phyloP scores from a whole-genome alignment of 2,329 filamentous ascomycete species.

The Endothia cerciana region DNA sequence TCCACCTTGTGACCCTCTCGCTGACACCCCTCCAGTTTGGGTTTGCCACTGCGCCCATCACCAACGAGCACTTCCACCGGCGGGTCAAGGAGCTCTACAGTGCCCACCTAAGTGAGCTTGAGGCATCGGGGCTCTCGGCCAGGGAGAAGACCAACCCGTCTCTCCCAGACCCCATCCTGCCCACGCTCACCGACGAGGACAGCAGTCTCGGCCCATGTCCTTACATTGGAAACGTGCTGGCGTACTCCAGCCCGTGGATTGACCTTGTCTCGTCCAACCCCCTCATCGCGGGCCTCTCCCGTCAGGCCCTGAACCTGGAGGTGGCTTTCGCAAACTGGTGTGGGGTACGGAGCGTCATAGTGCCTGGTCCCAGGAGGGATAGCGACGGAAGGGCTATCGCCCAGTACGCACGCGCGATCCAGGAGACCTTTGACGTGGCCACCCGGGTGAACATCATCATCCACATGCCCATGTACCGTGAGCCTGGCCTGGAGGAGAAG shows the following conservation, averaged over 20 bases:
- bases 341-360: slow-evolving; percentile 79
- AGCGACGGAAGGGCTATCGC: slow-evolving; percentile 57
- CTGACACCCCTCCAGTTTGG: slow-evolving; percentile 63
- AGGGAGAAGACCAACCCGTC: slow-evolving; percentile 49
- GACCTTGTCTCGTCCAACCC: slow-evolving; percentile 84
- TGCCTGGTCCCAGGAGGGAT: slow-evolving; percentile 73
- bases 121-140: slow-evolving; percentile 38
- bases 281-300: slow-evolving; percentile 81
- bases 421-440: slow-evolving; percentile 76
- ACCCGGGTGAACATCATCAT: slow-evolving; percentile 80
- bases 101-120: slow-evolving; percentile 53
- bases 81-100: slow-evolving; percentile 67
- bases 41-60: slow-evolving; percentile 79
- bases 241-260: slow-evolving; percentile 88
- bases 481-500: slow-evolving; percentile 61
- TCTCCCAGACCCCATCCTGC: slow-evolving; percentile 60
- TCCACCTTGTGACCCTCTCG: slow-evolving; percentile 16
- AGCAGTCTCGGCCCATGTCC: slow-evolving; percentile 72
- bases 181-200: slow-evolving; percentile 78
- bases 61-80: slow-evolving; percentile 71
- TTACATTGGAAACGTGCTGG: slow-evolving; percentile 74
- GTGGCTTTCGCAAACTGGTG: slow-evolving; percentile 96
- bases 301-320: slow-evolving; percentile 88
- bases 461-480: slow-evolving; percentile 81
- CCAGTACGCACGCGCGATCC: slow-evolving; percentile 83